Conservation (phyloP, 2,329 filamentous ascomycete genomes). For the Orbilia ellipsospora region DNA sequence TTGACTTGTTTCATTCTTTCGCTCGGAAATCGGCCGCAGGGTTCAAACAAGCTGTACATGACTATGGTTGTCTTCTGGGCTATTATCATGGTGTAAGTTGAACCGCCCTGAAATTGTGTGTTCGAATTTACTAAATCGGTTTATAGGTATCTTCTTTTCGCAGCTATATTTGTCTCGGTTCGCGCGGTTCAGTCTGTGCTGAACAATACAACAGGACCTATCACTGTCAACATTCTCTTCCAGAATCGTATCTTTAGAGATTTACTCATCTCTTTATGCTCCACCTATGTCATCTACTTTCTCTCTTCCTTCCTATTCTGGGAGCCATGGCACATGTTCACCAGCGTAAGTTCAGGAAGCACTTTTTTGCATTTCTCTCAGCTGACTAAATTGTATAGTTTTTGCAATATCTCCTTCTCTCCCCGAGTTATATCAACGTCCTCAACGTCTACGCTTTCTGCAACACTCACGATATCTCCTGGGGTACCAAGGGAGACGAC, state of each 20-base stretch:
- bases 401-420: conserved; percentile 91
- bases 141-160: conserved; percentile 85
- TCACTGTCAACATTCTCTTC: conserved; percentile 79
- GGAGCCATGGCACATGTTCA: conserved; percentile 99
- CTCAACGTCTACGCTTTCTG: conserved; percentile 99
- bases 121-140: conserved; percentile 16
- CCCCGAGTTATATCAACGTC: conserved; percentile 97
- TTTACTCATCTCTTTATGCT: conserved; percentile 88
- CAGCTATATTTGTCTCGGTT: conserved; percentile 92
- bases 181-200: conserved; percentile 81
- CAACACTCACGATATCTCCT: conserved; percentile 97
- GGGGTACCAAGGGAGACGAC: conserved; percentile 98
- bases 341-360: conserved; percentile 66
- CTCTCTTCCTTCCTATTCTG: conserved; percentile 92
- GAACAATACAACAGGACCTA: conserved; percentile 67
- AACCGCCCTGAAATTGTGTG: background rate
- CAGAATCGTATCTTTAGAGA: conserved; percentile 91
- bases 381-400: conserved; percentile 68
- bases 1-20: conserved; percentile 95
- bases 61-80: conserved; percentile 99
- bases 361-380: background rate
- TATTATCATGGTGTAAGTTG: conserved; percentile 84
- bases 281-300: conserved; percentile 93
- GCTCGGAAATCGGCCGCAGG: conserved; percentile 92
- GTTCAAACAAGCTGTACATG: conserved; percentile 92